phyloP scores from a whole-genome alignment of 306 rosid species.

The Herpetospermum pedunculosum region DNA sequence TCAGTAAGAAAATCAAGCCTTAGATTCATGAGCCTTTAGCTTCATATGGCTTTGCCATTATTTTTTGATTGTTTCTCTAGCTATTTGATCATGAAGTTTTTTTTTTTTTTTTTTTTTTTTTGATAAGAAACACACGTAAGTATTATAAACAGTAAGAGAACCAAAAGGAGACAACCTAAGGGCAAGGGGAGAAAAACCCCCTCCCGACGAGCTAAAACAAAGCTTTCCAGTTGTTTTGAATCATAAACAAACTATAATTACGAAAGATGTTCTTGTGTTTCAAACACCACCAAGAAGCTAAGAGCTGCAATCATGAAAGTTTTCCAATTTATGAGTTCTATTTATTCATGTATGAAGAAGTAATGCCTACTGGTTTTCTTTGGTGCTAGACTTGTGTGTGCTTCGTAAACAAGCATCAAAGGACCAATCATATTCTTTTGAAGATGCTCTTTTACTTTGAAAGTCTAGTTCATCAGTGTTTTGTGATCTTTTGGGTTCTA shows the following conservation, averaged over 20 bases:
- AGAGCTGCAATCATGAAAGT: too few relatives aligned
- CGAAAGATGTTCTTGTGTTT: too few relatives aligned
- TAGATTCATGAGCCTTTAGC: neutral
- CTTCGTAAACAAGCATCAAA: neutral
- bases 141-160: too few relatives aligned
- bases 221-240: too few relatives aligned
- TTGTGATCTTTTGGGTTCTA: neutral
- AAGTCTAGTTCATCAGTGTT: neutral
- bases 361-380: neutral
- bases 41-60: neutral
- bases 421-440: neutral
- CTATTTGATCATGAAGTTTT: neutral
- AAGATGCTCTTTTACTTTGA: neutral
- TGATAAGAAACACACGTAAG: too few relatives aligned
- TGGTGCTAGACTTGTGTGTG: neutral
- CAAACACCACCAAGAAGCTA: too few relatives aligned
- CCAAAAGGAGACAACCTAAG: too few relatives aligned
- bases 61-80: neutral
- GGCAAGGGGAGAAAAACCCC: too few relatives aligned
- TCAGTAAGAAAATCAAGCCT: constrained; percentile 25
- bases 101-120: too few relatives aligned
- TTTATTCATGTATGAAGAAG: neutral
- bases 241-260: too few relatives aligned
- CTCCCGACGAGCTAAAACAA: too few relatives aligned
- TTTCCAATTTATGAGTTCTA: neutral